Evolutionary conservation across 805 yeast genomes (phyloP).

Genomic region (Candida gorgasii): DNA sequence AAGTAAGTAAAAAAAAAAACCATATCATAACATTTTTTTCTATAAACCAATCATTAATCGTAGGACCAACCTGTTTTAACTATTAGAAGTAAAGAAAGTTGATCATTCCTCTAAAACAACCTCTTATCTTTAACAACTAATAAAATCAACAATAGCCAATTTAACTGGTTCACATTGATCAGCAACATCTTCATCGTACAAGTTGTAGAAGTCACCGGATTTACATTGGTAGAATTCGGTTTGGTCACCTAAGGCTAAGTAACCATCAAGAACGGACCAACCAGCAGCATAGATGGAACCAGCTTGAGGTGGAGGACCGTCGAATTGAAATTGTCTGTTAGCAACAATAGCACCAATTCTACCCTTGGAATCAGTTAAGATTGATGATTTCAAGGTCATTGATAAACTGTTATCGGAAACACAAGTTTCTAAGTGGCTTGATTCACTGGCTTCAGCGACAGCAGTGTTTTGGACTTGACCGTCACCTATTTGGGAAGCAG

Average conservation of each 20-base stretch:
- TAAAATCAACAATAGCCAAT: slow-evolving; percentile 30
- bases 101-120: slow-evolving; percentile 7
- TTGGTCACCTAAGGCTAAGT: slow-evolving; percentile 62
- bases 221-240: slow-evolving; percentile 72
- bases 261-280: slow-evolving; percentile 46
- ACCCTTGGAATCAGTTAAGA: slow-evolving; percentile 58
- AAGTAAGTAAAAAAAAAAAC: background rate
- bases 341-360: slow-evolving; percentile 81
- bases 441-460: slow-evolving; percentile 31
- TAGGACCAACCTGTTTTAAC: slow-evolving; percentile 2
- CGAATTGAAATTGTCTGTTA: slow-evolving; percentile 77
- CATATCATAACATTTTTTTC: background rate
- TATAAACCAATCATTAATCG: slow-evolving; percentile 2
- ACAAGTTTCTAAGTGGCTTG: slow-evolving; percentile 37
- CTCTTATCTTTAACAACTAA: slow-evolving; percentile 11
- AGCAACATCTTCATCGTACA: slow-evolving; percentile 54
- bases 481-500: slow-evolving; percentile 38
- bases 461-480: slow-evolving; percentile 50
- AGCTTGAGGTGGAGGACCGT: slow-evolving; percentile 80
- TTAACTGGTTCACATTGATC: slow-evolving; percentile 42
- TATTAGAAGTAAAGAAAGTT: slow-evolving; percentile 3
- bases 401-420: slow-evolving; percentile 50
- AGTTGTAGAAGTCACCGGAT: slow-evolving; percentile 77
- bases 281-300: slow-evolving; percentile 67
- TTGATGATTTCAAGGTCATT: slow-evolving; percentile 51